Evolutionary conservation across 2,329 filamentous ascomycete species (phyloP), one percentile per base, ranked within the genome.

Genomic region (Ceratocystis eucalypticola): DNA sequence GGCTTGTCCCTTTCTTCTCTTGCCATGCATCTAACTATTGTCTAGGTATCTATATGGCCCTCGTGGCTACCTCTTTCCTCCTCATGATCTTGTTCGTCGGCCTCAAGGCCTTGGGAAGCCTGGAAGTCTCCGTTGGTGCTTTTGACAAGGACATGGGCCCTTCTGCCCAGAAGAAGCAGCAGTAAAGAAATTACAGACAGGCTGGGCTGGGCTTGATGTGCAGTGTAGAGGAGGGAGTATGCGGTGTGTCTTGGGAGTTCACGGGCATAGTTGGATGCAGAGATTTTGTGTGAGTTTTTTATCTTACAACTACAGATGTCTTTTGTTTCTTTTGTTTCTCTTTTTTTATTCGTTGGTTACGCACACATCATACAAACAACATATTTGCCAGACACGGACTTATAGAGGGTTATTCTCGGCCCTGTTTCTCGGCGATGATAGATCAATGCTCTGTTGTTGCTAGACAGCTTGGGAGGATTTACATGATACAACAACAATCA

Each of bases 71-170:
- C 2, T 75, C 94, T 20, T 75, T 96, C 48, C 80, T 96, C 62
- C 76, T 96, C 68, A 78, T 84, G 33, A 92, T 97, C 70, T 79
- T 96, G 5, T 87, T 87, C 70, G 86, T 92, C 66, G 94, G 88
- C 15, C 77, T 97, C 66, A 84, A 77, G 68, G 91, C 89, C 15
- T 80, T 97, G 12, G 79, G 83, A 5, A 93, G 90, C 70, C 80
- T 99, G 20, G 82, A 96, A 75, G 90, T 97, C 37, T 89, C 90
- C 0, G 97, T 97, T 75, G 91, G 89, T 69, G 91, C 94, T 1
- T 99, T 97, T 74, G 93, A 95, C 74, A 96, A 96, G 80, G 93
- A 96, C 71, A 96, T 91, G 80, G 90, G 91, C 0, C 89, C 91
- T n/a, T 80, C 85, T 46, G 88, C 88, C 41, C 89, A 95, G 77